A percentile compares a stretch with the other conserved stretches of the same genome.
These are phyloP conservation scores for Pseudogymnoascus sp. DNA, from an alignment of 2,329 filamentous ascomycete genomes.

Conservation along the genomic window DNA sequence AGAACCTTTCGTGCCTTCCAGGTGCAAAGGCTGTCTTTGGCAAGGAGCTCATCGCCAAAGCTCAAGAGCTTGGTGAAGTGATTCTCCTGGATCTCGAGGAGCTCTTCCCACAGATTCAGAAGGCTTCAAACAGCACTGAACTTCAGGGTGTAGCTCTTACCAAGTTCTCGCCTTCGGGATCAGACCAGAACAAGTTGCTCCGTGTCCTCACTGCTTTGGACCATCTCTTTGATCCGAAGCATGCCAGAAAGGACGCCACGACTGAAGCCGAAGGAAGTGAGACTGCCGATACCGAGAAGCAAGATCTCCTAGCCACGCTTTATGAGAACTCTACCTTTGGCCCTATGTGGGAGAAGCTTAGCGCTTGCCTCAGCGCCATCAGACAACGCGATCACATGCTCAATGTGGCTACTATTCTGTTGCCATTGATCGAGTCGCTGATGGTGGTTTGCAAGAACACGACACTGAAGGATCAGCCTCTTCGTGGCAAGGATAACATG, in stretches of 20 bases:
- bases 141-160: slow-evolving; percentile 89
- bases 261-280: slow-evolving; percentile 46
- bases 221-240: slow-evolving; percentile 85
- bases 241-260: slow-evolving; percentile 40
- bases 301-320: slow-evolving; percentile 77
- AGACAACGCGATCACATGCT: slow-evolving; percentile 91
- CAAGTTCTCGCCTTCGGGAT: slow-evolving; percentile 93
- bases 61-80: slow-evolving; percentile 73
- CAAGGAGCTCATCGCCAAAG: slow-evolving; percentile 84
- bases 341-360: slow-evolving; percentile 85
- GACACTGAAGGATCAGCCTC: slow-evolving; percentile 40
- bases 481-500: slow-evolving; percentile 56
- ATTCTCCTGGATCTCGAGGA: slow-evolving; percentile 81
- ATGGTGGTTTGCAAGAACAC: slow-evolving; percentile 99
- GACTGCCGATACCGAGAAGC: slow-evolving; percentile 57
- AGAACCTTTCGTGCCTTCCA: slow-evolving; percentile 89
- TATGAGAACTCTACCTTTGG: slow-evolving; percentile 90
- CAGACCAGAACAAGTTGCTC: slow-evolving; percentile 92
- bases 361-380: slow-evolving; percentile 80
- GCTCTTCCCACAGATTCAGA: slow-evolving; percentile 77
- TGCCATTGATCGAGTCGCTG: slow-evolving; percentile 89
- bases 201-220: slow-evolving; percentile 90
- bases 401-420: slow-evolving; percentile 90
- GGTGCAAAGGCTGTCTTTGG: slow-evolving; percentile 86
- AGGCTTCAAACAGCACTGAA: slow-evolving; percentile 82